Conservation (phyloP, 495 filamentous ascomycete species). For the Clavariopsis aquatica region DNA sequence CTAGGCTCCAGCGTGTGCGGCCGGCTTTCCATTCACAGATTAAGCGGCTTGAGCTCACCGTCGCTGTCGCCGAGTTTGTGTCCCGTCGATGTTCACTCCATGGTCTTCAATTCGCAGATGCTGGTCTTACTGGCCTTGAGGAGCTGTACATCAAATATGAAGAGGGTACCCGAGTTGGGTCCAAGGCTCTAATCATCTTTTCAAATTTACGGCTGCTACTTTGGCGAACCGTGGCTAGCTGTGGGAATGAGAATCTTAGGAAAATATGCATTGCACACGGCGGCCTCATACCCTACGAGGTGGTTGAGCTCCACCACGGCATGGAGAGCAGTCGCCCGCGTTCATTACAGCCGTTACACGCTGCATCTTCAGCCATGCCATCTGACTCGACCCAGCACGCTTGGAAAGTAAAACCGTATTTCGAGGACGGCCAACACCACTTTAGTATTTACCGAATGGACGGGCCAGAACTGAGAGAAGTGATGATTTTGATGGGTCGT, state of each 20-base stretch:
- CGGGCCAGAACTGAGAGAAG: neutral
- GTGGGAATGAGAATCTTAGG: neutral
- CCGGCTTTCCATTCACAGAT: conserved; percentile 1
- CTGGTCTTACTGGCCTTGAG: conserved; percentile 20
- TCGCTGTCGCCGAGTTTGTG: conserved; percentile 1
- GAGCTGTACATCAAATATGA: conserved; percentile 16
- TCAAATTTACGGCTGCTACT: conserved; percentile 19
- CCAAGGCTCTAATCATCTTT: neutral
- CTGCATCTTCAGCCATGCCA: neutral
- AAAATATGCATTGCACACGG: conserved; percentile 20
- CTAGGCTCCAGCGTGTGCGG: neutral
- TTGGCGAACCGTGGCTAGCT: conserved; percentile 17
- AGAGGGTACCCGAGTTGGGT: neutral
- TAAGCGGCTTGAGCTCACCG: conserved; percentile 16
- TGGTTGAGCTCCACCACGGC: neutral
- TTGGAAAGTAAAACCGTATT: conserved; percentile 1
- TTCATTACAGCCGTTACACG: neutral
- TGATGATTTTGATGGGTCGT: neutral
- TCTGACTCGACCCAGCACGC: neutral
- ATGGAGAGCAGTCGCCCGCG: conserved; percentile 2
- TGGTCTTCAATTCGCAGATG: conserved; percentile 13
- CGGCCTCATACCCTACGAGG: neutral
- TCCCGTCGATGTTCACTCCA: conserved; percentile 1
- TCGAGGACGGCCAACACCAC: conserved; percentile 1
- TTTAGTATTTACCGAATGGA: neutral